Evolutionary conservation across 176 grass and related monocot species (phyloP), one percentile per base, ranked within the genome.

Genomic region (Musa troglodytarum): DNA sequence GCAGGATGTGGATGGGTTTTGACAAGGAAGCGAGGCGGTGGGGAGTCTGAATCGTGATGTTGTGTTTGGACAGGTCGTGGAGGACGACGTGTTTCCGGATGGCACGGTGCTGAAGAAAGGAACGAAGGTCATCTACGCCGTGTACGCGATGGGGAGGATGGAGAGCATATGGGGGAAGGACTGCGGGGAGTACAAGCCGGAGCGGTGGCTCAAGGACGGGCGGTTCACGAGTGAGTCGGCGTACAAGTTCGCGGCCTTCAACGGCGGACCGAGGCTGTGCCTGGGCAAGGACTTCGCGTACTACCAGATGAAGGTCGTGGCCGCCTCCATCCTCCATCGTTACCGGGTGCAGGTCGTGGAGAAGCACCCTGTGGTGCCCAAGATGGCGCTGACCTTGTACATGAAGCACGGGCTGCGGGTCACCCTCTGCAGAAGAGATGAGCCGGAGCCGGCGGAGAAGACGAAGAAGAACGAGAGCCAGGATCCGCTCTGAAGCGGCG

Each of bases 271-370:
- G 0, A 85, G 89, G 17, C 89, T 96, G 6, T 92, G 93, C 83
- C 76, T 96, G 21, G 93, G 93, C 21, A 92, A 96, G 86, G 93
- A 96, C 79, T 96, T 92, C 54, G 89, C 93, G 49, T 96, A 96
- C 86, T 92, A 96, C 85, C 93, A 96, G 82, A 96, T 96, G 93
- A 96, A 96, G 77, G 92, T 92, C 25, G 87, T 86, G 19, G 93
- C 93, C 0, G 78, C 93, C 9, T 86, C 93, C 82, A 86, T 96
- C 66, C 85, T 96, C 57, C 80, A 3, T 70, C 87, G 85, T 57
- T 92, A 96, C 69, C 79, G 19, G 20, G 82, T 96, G 25, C 4
- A 77, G 20, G 82, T 96, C 10, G 85, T 92, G 50, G 79, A 88
- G 8, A 85, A 85, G 6, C 93, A 96, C 74, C 90, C 87, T 0